Evolutionary conservation across 441 rosid species (phyloP), one percentile per base, ranked within the genome.

Genomic region (Adansonia rubrostipa): DNA sequence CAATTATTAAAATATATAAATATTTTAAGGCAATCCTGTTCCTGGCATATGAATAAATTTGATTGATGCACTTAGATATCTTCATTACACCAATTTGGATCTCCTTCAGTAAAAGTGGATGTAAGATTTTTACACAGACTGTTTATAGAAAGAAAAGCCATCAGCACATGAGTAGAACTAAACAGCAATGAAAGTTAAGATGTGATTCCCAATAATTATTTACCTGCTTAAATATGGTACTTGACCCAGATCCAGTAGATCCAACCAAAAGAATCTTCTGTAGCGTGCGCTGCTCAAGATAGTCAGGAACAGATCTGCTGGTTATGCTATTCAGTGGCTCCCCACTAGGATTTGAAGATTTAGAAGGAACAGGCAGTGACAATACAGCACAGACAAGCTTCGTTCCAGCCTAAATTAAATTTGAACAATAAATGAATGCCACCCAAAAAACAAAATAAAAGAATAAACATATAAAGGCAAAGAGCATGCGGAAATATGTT

Each of bases 161-260:
- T 68, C 56, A 17, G 61, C 65, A 53, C 24, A 53, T 58, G 28
- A 77, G 53, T 42, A 58, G 14, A 64, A 51, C 20, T 45, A 67
- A 6, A 73, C 60, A 56, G 3, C 5, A 58, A 62, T 14, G 65
- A 70, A 58, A 47, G 24, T 24, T 28, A 57, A 60, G 15, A 53
- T 71, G 73, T 4, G 61, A 64, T 66, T 73, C 78, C 73, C 71
- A 78, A 72, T 61, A 67, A 17, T 48, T 36, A 58, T 56, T 66
- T 77, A 91, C 99, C 98, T 94, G 98, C 87, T 96, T 96, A 84
- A 94, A 96, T 79, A 96, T 90, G 13, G 97, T 96, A 77, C 99
- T 94, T 9, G 99, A 92, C 73, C 99, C 99, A 79, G 98, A 93
- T 80, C 96, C 97, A 42, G 74, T 85, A 79, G 73, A 88, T 71